Percentiles rank a stretch among this genome's conserved stretches.
phyloP scores from a whole-genome alignment of 148 eudicot genomes.

The Pouteria glomerata region DNA sequence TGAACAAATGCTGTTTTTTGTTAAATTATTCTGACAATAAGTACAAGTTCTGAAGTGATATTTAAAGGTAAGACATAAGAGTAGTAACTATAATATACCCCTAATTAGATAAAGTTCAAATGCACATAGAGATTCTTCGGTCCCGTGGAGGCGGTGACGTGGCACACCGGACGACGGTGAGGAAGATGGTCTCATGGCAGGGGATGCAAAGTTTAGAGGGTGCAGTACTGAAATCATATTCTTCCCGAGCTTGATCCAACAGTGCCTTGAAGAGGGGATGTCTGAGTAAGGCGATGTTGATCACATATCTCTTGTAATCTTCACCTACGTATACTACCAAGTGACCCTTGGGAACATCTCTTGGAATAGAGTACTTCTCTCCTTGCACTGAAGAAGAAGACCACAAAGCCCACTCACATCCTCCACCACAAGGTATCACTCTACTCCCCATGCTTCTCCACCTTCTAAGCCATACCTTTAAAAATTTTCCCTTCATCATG shows the following conservation, averaged over 20 bases:
- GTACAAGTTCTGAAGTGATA: too few species aligned
- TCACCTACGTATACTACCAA: constrained; percentile 81
- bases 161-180: constrained; percentile 59
- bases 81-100: too few species aligned
- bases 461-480: constrained; percentile 35
- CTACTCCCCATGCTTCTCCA: constrained; percentile 34
- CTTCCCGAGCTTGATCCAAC: constrained; percentile 78
- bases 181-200: constrained; percentile 65
- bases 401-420: constrained; percentile 38
- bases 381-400: constrained; percentile 20
- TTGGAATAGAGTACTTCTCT: constrained; percentile 44
- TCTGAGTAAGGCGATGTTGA: constrained; percentile 59
- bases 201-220: constrained; percentile 74
- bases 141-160: constrained; percentile 31
- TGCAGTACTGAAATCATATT: constrained; percentile 47
- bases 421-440: constrained; percentile 22
- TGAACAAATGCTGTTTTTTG: too few species aligned
- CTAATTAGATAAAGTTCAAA: too few species aligned
- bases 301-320: constrained; percentile 58
- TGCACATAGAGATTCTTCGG: constrained; percentile 25
- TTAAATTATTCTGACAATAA: too few species aligned
- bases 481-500: constrained; percentile 24
- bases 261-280: constrained; percentile 70
- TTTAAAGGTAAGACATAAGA: too few species aligned
- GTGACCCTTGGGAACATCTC: constrained; percentile 92